Conservation (phyloP, 169 alveolate genomes). For the Blepharisma undulans region DNA sequence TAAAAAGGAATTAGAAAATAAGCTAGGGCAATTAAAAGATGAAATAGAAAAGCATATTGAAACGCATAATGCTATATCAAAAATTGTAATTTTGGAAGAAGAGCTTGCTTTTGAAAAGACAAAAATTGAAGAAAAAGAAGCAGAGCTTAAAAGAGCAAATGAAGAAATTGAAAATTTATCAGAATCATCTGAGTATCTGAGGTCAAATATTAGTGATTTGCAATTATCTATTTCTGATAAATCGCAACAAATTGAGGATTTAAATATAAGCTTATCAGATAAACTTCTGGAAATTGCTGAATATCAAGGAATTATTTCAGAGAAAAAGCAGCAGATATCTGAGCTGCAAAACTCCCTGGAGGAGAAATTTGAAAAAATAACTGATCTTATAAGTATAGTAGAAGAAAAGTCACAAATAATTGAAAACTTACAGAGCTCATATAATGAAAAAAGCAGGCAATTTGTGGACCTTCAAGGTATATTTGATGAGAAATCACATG, state of each 20-base stretch:
- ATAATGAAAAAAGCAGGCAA: neutral
- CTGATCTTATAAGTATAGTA: neutral
- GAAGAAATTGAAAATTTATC: slow-evolving; percentile 28
- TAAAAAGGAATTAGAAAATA: neutral
- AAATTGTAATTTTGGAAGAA: neutral
- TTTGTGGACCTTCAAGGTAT: neutral
- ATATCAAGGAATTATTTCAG: neutral
- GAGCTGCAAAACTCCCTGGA: neutral
- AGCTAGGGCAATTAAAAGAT: neutral
- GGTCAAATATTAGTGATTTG: neutral
- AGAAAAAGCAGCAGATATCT: neutral
- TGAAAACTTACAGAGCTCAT: neutral
- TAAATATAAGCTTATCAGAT: neutral
- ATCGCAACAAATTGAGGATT: neutral
- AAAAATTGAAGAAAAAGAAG: neutral
- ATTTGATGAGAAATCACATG: neutral
- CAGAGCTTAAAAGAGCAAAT: neutral
- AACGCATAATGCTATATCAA: neutral
- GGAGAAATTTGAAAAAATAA: neutral
- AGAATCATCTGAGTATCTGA: neutral
- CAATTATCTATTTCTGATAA: neutral
- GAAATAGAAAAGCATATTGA: neutral
- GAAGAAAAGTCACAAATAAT: neutral
- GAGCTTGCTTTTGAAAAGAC: neutral
- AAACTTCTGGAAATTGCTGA: neutral